These are phyloP conservation scores for Aureobasidium leucospermi DNA, from an alignment of 2,329 filamentous ascomycete species.

Conservation along the genomic window DNA sequence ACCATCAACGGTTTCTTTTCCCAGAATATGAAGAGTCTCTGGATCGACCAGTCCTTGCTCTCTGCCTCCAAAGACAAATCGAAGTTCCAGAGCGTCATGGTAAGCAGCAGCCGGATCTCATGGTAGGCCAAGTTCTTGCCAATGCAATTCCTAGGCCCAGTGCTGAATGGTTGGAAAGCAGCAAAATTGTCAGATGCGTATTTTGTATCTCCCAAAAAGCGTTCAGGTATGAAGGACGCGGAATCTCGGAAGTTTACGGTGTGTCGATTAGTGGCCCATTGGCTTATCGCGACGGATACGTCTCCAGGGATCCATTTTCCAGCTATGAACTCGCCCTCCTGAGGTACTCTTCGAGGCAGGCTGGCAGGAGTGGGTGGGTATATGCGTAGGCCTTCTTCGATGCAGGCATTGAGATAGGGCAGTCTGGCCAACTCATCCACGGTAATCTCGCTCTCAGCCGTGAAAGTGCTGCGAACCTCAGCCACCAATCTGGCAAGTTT, in stretches of 20 bases:
- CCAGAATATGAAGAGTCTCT: conserved; percentile 26
- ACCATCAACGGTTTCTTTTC: conserved; percentile 24
- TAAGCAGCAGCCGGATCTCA: conserved; percentile 32
- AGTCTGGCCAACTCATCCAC: conserved; percentile 27
- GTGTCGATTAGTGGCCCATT: conserved; percentile 15
- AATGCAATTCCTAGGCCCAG: conserved; percentile 26
- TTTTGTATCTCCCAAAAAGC: conserved; percentile 24
- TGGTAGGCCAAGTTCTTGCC: conserved; percentile 29
- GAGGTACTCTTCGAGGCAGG: conserved; percentile 22
- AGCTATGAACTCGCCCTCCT: conserved; percentile 22
- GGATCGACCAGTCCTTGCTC: conserved; percentile 24
- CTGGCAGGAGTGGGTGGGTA: conserved; percentile 34
- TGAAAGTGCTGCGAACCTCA: conserved; percentile 30
- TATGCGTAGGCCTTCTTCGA: conserved; percentile 37
- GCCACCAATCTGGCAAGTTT: conserved; percentile 26
- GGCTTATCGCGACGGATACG: not conserved
- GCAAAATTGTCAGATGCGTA: conserved; percentile 24
- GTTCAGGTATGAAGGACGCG: conserved; percentile 24
- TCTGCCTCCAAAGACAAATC: conserved; percentile 26
- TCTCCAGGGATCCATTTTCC: conserved; percentile 21
- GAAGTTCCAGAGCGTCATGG: conserved; percentile 31
- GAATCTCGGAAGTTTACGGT: conserved; percentile 17
- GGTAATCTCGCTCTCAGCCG: conserved; percentile 27
- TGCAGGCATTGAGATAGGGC: conserved; percentile 36
- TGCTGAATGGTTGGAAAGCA: conserved; percentile 24